phyloP scores from a whole-genome alignment of 345 rosid species.

The Lepidium aucheri region DNA sequence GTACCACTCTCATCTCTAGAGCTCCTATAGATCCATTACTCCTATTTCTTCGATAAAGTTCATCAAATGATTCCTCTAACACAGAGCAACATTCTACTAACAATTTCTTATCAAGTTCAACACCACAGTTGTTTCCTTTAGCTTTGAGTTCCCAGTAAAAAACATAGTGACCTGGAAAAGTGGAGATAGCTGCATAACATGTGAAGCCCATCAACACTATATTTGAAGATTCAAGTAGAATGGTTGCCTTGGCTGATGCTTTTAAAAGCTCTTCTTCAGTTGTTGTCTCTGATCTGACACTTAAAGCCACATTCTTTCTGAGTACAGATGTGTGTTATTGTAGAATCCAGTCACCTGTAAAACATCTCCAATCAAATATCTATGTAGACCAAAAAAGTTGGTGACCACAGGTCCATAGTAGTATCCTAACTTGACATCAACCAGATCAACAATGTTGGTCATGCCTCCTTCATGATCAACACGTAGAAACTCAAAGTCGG shows the following conservation, averaged over 20 bases:
- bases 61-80: conserved; percentile 51
- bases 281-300: conserved; percentile 47
- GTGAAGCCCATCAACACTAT: conserved; percentile 43
- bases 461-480: conserved; percentile 21
- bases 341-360: conserved; percentile 50
- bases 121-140: not conserved
- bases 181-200: conserved; percentile 37
- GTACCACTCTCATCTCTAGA: conserved; percentile 56
- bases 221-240: conserved; percentile 34
- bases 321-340: conserved; percentile 48
- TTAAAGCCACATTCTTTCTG: conserved; percentile 38
- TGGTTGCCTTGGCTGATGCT: conserved; percentile 39
- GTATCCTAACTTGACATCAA: conserved; percentile 48
- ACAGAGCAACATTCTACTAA: conserved; percentile 50
- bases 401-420: conserved; percentile 58
- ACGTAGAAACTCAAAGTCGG: conserved; percentile 58
- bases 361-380: conserved; percentile 58
- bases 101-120: conserved; percentile 22
- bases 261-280: conserved; percentile 53
- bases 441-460: conserved; percentile 37
- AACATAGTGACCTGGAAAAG: conserved; percentile 56
- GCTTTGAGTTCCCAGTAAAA: conserved; percentile 54
- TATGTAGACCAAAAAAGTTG: conserved; percentile 47
- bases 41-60: conserved; percentile 36
- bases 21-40: conserved; percentile 37